phyloP scores from a whole-genome alignment of 768 basidiomycete genomes.

The Strobilomyces confusus region DNA sequence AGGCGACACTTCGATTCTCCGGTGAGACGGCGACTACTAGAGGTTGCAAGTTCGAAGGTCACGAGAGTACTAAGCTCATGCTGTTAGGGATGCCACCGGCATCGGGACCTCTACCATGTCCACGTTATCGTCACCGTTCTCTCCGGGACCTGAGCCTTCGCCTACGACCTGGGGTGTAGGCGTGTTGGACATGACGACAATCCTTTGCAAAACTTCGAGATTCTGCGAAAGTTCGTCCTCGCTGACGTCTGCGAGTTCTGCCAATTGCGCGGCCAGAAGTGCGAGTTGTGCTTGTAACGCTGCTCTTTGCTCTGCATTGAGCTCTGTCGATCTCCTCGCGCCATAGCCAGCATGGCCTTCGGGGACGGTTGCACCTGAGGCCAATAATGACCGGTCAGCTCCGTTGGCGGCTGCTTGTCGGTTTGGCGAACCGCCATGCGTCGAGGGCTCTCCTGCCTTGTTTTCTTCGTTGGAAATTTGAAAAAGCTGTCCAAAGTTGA shows the following conservation, averaged over 20 bases:
- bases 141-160: slow-evolving; percentile 6
- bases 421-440: background rate
- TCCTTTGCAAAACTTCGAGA: slow-evolving; percentile 13
- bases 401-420: background rate
- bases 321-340: slow-evolving; percentile 17
- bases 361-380: background rate
- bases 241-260: slow-evolving; percentile 53
- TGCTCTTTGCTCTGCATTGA: slow-evolving; percentile 50
- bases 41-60: background rate
- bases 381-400: slow-evolving; percentile 4
- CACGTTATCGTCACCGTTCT: slow-evolving; percentile 17
- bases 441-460: slow-evolving; percentile 10
- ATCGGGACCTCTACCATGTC: slow-evolving; percentile 31
- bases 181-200: background rate
- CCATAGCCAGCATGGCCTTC: slow-evolving; percentile 8
- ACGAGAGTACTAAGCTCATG: slow-evolving; percentile 3
- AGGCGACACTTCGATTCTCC: background rate
- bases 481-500: slow-evolving; percentile 61
- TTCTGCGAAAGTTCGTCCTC: slow-evolving; percentile 31
- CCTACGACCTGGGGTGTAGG: background rate
- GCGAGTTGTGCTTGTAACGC: slow-evolving; percentile 72
- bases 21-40: background rate
- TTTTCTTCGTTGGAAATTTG: slow-evolving; percentile 34
- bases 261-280: slow-evolving; percentile 66
- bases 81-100: slow-evolving; percentile 15